phyloP scores from a whole-genome alignment of 805 yeast species.

The Candida koratica region DNA sequence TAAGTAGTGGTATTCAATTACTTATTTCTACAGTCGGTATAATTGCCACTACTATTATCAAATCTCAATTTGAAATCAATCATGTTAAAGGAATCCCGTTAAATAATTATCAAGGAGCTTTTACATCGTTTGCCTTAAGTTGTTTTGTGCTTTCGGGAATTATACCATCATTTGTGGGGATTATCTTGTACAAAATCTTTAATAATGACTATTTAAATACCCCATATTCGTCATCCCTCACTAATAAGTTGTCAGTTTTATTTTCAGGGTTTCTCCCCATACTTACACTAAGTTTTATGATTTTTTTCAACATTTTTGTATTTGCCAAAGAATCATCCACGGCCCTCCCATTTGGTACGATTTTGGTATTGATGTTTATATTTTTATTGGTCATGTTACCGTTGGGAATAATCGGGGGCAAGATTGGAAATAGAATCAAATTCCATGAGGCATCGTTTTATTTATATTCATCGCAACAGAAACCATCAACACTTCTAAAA shows the following conservation, averaged over 20 bases:
- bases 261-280: constrained; percentile 44
- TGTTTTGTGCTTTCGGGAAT: constrained; percentile 68
- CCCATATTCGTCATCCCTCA: constrained; percentile 16
- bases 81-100: constrained; percentile 38
- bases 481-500: neutral
- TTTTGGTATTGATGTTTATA: constrained; percentile 53
- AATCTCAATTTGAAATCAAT: constrained; percentile 23
- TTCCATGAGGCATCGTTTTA: constrained; percentile 23
- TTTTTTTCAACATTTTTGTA: constrained; percentile 61
- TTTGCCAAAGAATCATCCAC: constrained; percentile 74
- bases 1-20: constrained; percentile 74
- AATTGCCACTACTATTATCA: constrained; percentile 46
- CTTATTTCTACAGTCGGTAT: constrained; percentile 62
- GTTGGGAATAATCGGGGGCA: constrained; percentile 70
- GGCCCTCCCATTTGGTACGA: constrained; percentile 76
- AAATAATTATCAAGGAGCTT: constrained; percentile 64
- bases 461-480: constrained; percentile 6
- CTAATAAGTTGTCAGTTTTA: constrained; percentile 20
- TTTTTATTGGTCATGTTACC: constrained; percentile 72
- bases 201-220: constrained; percentile 35
- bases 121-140: constrained; percentile 51
- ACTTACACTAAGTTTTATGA: constrained; percentile 45
- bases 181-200: constrained; percentile 57
- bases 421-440: constrained; percentile 37
- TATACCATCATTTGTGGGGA: constrained; percentile 69